phyloP scores from a whole-genome alignment of 805 yeast genomes.

The Teunomyces gatunensis region DNA sequence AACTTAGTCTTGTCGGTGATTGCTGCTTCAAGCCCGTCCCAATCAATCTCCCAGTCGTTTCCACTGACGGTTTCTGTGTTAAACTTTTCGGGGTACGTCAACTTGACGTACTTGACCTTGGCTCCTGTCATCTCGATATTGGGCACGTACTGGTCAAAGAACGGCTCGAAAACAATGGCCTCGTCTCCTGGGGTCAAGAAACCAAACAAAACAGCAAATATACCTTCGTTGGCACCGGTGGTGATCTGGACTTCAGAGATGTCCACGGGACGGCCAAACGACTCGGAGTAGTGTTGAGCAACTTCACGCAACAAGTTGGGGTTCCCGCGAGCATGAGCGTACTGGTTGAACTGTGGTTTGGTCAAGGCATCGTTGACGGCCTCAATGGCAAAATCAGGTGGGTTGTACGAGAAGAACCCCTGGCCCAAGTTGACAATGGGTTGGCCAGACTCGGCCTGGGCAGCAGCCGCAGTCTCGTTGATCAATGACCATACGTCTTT shows the following conservation, averaged over 20 bases:
- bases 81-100: slow-evolving; percentile 79
- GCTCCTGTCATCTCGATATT: slow-evolving; percentile 95
- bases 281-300: slow-evolving; percentile 67
- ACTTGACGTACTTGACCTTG: slow-evolving; percentile 79
- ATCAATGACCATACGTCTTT: slow-evolving; percentile 95
- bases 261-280: slow-evolving; percentile 55
- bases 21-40: slow-evolving; percentile 69
- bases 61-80: slow-evolving; percentile 65
- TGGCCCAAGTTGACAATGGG: slow-evolving; percentile 90
- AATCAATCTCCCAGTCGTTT: slow-evolving; percentile 83
- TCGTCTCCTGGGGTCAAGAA: slow-evolving; percentile 87
- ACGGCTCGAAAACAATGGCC: slow-evolving; percentile 94
- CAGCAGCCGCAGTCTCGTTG: slow-evolving; percentile 91
- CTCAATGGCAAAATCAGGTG: slow-evolving; percentile 87
- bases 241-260: slow-evolving; percentile 73
- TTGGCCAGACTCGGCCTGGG: slow-evolving; percentile 65
- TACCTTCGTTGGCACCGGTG: slow-evolving; percentile 97
- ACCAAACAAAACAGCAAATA: slow-evolving; percentile 80
- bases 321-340: slow-evolving; percentile 88
- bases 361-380: slow-evolving; percentile 79
- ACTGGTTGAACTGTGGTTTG: slow-evolving; percentile 78
- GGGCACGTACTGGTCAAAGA: slow-evolving; percentile 94
- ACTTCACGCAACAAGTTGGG: slow-evolving; percentile 70
- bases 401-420: slow-evolving; percentile 94
- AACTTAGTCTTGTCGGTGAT: slow-evolving; percentile 77